These are phyloP conservation scores for Silene coronaria DNA, from an alignment of 179 eudicot genomes.

Conservation along the genomic window DNA sequence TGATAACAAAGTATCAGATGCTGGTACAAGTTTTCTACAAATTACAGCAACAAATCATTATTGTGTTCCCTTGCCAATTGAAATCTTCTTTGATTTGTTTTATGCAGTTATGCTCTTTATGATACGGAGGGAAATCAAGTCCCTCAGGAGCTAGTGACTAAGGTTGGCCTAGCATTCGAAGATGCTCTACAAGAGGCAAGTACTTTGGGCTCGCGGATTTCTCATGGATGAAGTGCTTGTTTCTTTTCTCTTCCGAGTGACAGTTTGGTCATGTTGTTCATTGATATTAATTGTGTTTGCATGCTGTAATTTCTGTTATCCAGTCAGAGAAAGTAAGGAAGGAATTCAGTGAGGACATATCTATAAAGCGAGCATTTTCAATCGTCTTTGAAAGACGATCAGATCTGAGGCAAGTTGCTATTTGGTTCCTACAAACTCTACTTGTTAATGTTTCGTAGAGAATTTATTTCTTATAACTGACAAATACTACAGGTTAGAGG, in stretches of 20 bases:
- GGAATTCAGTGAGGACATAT: slow-evolving; percentile 67
- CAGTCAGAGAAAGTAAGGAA: slow-evolving; percentile 73
- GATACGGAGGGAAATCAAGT: slow-evolving; percentile 95
- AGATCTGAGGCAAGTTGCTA: slow-evolving; percentile 58
- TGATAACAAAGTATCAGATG: no score
- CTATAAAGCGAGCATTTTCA: slow-evolving; percentile 65
- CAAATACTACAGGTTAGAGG: slow-evolving; percentile 65
- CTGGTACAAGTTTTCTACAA: no score
- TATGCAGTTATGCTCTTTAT: slow-evolving; percentile 71
- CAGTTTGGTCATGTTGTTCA: neutral
- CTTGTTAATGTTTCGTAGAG: neutral
- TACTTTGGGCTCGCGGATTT: neutral
- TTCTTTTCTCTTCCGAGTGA: neutral
- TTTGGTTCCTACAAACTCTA: neutral
- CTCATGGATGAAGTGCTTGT: neutral
- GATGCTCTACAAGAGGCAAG: slow-evolving; percentile 72
- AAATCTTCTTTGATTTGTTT: slow-evolving; percentile 6
- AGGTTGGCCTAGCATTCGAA: slow-evolving; percentile 89
- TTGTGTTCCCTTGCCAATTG: no score
- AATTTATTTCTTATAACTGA: slow-evolving; percentile 2
- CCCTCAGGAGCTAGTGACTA: slow-evolving; percentile 68
- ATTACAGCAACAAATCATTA: no score
- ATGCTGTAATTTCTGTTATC: neutral
- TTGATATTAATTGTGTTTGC: neutral
- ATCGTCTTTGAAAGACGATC: slow-evolving; percentile 86